Percentiles rank a stretch among this genome's conserved stretches.
These are phyloP conservation scores for Eucalyptus caleyi DNA, from an alignment of 345 rosid genomes.

Conservation along the genomic window DNA sequence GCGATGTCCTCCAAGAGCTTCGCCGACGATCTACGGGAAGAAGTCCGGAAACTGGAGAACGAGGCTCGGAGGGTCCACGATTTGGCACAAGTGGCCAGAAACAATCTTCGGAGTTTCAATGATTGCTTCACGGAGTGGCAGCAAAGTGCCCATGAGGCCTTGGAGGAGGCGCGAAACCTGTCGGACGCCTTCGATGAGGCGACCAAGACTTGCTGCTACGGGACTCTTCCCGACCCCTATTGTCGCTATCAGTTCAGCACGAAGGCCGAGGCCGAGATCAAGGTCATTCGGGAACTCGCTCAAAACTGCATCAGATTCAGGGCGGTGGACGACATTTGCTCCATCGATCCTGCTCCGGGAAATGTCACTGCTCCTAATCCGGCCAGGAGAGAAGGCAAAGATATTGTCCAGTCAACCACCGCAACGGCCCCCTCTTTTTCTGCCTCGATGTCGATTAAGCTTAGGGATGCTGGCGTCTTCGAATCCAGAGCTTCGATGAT, in stretches of 20 bases:
- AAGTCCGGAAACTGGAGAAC: neutral
- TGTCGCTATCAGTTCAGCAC: neutral
- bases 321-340: rapidly evolving
- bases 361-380: rapidly evolving
- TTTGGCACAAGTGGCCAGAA: rapidly evolving
- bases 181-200: no score
- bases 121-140: no score
- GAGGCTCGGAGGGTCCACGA: rapidly evolving
- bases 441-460: rapidly evolving
- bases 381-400: no score
- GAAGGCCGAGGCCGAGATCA: rapidly evolving
- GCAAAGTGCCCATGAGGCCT: rapidly evolving
- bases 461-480: rapidly evolving
- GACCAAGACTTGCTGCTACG: neutral
- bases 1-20: neutral
- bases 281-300: rapidly evolving
- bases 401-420: rapidly evolving
- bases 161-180: neutral
- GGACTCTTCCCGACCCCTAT: rapidly evolving
- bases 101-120: rapidly evolving
- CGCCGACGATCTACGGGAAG: neutral
- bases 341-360: rapidly evolving
- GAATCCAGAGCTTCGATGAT: no score
- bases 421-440: rapidly evolving
- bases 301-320: rapidly evolving